Base-by-base conservation (phyloP, 2,329 filamentous ascomycete genomes). In the Zymoseptoria tritici region DNA sequence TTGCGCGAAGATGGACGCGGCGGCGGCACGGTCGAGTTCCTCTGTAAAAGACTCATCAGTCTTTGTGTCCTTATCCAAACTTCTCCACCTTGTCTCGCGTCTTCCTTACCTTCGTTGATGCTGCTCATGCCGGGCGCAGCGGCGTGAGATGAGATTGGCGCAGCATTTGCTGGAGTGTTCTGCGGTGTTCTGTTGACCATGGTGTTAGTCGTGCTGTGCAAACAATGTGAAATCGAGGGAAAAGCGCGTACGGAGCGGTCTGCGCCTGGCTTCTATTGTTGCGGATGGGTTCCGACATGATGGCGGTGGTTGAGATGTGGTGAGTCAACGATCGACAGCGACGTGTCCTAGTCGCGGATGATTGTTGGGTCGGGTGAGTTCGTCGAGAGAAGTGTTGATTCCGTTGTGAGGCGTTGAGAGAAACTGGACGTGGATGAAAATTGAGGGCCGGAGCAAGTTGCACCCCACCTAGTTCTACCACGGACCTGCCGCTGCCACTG, bases 61-160 rank as follows among this genome's bases (percentile, higher is more conserved):
- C 9, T 21, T 57, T 19, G 24, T 51, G 19, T 55, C n/a, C 50
- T 22, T 8, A 24, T 16, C 49, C 55, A 51, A 21, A 51, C 20
- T 16, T 36, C 26, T 24, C 26, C 20, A 49, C 19, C 9, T n/a
- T 36, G 13, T 46, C 20, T 54, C 31, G 16, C 19, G 22, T 16
- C 49, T 49, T 52, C 54, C 36, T 77, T 79, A 97, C 94, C 94
- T 86, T 99, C 94, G 77, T 93, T 94, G 81, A 99, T 97, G 77
- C 91, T 97, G 67, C 90, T 82, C 65, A 99, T 88, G 67, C 89
- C 90, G 64, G 94, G 94, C 79, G 96, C 91, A 80, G 96, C 91
- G 69, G 95, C 94, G 78, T 94, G 93, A 64, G 93, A 97, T 57
- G 92, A 96, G 79, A 99, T 97, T 67, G 94, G 94, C 68, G 95